These are phyloP conservation scores for Euphorbia schlechtendalii DNA, from an alignment of 441 rosid species.

Conservation along the genomic window DNA sequence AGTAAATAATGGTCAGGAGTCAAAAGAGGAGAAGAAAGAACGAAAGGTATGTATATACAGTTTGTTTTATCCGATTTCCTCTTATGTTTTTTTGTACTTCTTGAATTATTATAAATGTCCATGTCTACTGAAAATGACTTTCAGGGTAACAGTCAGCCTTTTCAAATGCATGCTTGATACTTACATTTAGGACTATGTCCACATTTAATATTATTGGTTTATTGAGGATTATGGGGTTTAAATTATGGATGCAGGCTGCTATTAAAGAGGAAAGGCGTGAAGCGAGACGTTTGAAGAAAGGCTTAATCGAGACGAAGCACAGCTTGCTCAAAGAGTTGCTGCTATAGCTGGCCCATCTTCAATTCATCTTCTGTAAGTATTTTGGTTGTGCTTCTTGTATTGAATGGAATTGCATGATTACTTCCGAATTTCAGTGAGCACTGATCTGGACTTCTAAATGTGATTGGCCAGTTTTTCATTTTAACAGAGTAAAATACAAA, in stretches of 20 bases:
- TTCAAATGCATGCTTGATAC: background rate
- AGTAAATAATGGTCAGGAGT: conserved; percentile 54
- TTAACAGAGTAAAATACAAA: background rate
- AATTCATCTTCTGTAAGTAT: conserved; percentile 41
- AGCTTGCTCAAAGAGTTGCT: conserved; percentile 68
- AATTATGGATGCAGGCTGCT: conserved; percentile 37
- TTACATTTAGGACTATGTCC: conserved; percentile 1
- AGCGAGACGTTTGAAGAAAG: conserved; percentile 63
- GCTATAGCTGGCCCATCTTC: conserved; percentile 69
- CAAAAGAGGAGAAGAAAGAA: conserved; percentile 89
- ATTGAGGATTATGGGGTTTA: background rate
- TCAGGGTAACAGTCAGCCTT: conserved; percentile 1
- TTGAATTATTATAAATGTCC: background rate
- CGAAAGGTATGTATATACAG: conserved; percentile 44
- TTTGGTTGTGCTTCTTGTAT: no score
- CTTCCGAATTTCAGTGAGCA: no score
- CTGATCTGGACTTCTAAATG: no score
- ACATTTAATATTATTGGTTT: background rate
- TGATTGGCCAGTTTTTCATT: background rate
- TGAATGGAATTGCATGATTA: no score
- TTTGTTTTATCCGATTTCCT: background rate
- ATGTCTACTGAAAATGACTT: background rate
- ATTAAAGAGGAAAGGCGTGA: conserved; percentile 62
- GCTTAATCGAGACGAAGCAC: conserved; percentile 56
- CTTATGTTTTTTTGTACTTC: background rate